These are phyloP conservation scores for Syzygium syzygioides DNA, from an alignment of 441 rosid species.

Conservation along the genomic window DNA sequence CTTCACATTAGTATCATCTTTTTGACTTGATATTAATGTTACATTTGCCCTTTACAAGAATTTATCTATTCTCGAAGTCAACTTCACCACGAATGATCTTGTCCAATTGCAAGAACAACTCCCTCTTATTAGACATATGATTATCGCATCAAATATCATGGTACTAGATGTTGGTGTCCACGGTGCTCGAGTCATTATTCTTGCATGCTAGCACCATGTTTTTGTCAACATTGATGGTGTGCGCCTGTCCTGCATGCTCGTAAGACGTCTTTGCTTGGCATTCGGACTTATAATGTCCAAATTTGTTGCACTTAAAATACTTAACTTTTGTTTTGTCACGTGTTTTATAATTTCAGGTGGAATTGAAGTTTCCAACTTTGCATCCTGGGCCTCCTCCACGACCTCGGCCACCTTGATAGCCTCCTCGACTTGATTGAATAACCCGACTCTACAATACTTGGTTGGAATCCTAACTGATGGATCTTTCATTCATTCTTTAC, in stretches of 20 bases:
- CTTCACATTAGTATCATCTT: too few relatives aligned
- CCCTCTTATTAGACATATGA: too few relatives aligned
- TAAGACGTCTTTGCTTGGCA: rapidly evolving
- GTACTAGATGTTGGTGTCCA: neutral
- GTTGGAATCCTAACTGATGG: neutral
- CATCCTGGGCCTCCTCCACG: neutral
- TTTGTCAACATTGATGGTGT: neutral
- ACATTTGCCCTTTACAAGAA: too few relatives aligned
- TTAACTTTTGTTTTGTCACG: neutral
- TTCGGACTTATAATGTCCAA: too few relatives aligned
- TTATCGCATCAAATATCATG: too few relatives aligned
- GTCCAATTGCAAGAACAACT: too few relatives aligned
- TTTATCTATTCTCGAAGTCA: too few relatives aligned
- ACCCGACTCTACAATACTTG: neutral
- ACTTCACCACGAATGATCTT: too few relatives aligned
- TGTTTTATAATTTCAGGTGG: neutral
- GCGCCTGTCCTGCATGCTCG: neutral
- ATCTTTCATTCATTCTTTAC: neutral
- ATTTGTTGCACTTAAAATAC: neutral
- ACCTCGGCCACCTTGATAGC: neutral
- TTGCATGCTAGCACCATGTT: rapidly evolving
- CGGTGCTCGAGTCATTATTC: neutral
- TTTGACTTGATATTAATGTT: too few relatives aligned
- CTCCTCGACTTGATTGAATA: too few relatives aligned
- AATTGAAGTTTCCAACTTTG: too few relatives aligned